Base-by-base conservation (phyloP, 306 rosid genomes). In the Medicago arabica region DNA sequence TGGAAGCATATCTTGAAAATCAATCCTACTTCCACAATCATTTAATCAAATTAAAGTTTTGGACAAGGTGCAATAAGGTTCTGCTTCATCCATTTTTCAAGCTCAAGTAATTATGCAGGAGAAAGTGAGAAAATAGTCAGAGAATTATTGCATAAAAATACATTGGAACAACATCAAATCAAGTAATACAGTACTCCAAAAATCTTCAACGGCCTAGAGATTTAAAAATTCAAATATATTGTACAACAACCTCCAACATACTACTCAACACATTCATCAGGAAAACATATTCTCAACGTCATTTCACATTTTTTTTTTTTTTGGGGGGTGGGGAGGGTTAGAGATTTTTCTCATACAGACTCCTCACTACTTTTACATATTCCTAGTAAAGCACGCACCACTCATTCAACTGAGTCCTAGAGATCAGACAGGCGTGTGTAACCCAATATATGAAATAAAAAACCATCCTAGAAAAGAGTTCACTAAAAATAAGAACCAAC, bases 351-450 rank as follows among this genome's bases (percentile, higher is more conserved):
- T 36, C 38, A 36, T 17, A 39, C 25, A 75, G 12, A 64, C 54
- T 49, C 53, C 55, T 40, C 18, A 40, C 51, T 53, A 66, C 25
- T 65, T 53, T 50, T 16, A 66, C 9, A 65, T 17, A 54, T 66
- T 76, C 67, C 49, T 10, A 67, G 74, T 76, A 76, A 69, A 76
- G 38, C 74, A 67, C 28, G 47, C 68, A 76, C 50, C 23, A 18
- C 57, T 9, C 31, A 54, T 55, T 40, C 80, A 65, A 18, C 28
- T 38, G 36, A 4, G 36, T 54, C 74, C 25, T 25, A 76, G 9
- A 76, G 25, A 68, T 58, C 11, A n/a, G 40, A 31, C 65, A 21
- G 62, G 67, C 53, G 17, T 34, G 68, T 50, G 38, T 69, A 53
- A 15, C 40, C 75, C 43, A 71, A 46, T 60, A 65, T 49, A 25